Percentiles rank a stretch among this genome's conserved stretches.
phyloP scores from a whole-genome alignment of 129 eudicot genomes.

The Flaveria bidentis region DNA sequence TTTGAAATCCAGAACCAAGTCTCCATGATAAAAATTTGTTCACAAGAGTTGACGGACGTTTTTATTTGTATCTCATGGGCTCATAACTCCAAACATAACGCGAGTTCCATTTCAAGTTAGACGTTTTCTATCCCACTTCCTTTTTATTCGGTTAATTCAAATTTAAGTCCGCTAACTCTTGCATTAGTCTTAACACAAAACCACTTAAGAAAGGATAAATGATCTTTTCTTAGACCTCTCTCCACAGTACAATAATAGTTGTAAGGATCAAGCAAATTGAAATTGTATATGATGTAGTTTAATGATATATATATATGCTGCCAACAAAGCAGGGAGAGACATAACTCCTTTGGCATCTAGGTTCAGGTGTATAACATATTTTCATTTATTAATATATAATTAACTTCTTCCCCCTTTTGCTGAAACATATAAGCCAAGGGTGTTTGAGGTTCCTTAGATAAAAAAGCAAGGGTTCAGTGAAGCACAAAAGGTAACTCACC shows the following conservation, averaged over 20 bases:
- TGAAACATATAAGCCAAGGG: slow-evolving; percentile 43
- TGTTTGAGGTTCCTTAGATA: slow-evolving; percentile 29
- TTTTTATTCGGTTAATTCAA: neutral
- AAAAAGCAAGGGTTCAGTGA: slow-evolving; percentile 41
- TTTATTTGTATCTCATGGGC: neutral
- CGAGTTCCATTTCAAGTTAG: neutral
- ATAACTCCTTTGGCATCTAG: slow-evolving; percentile 31
- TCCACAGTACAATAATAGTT: slow-evolving; percentile 29
- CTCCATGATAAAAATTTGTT: neutral
- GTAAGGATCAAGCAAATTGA: slow-evolving; percentile 16
- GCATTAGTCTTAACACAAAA: neutral
- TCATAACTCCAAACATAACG: neutral
- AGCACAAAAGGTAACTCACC: slow-evolving; percentile 18
- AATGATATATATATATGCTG: neutral
- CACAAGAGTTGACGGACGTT: neutral
- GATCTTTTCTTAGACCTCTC: slow-evolving; percentile 24
- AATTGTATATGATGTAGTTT: slow-evolving; percentile 5
- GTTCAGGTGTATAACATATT: neutral
- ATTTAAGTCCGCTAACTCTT: neutral
- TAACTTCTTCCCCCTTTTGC: slow-evolving; percentile 37
- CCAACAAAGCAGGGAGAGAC: slow-evolving; percentile 26
- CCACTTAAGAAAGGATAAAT: slow-evolving; percentile 22
- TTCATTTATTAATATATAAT: neutral
- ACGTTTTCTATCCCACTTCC: neutral
- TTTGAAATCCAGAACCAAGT: neutral